A percentile compares a stretch with the other conserved stretches of the same genome.
Conservation (phyloP, 1,284 basidiomycete species). For the Heterobasidion occidentale region DNA sequence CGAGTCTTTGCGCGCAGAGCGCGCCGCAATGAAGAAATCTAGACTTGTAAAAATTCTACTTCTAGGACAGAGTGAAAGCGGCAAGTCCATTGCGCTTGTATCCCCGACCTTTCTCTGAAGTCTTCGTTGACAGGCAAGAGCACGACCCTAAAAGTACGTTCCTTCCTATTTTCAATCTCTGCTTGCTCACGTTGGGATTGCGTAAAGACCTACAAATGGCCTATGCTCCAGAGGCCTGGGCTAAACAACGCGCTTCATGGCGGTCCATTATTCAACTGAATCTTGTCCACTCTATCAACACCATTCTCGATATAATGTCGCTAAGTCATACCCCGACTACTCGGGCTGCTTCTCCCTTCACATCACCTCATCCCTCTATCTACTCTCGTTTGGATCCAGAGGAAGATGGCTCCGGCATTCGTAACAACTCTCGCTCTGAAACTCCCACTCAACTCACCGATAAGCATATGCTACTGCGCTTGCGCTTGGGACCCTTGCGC, state of each 20-base stretch:
- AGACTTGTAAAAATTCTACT: conserved; percentile 53
- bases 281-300: conserved; percentile 48
- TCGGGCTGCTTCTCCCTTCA: neutral
- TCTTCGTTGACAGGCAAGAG: conserved; percentile 37
- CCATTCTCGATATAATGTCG: conserved; percentile 41
- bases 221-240: conserved; percentile 41
- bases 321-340: conserved; percentile 15
- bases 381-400: neutral
- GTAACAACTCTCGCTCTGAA: neutral
- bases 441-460: conserved; percentile 34
- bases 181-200: neutral
- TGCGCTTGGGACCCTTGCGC: conserved; percentile 49
- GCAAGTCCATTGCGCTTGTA: neutral
- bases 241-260: conserved; percentile 50
- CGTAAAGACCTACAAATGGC: conserved; percentile 28
- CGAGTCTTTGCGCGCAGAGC: conserved; percentile 52
- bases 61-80: conserved; percentile 34
- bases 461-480: conserved; percentile 48
- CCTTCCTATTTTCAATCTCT: conserved; percentile 16
- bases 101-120: too few relatives aligned
- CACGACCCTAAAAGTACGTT: conserved; percentile 54
- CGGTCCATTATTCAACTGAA: conserved; percentile 56
- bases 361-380: neutral
- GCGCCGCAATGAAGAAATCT: conserved; percentile 37
- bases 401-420: neutral